A percentile compares a stretch with the other conserved stretches of the same genome.
Conservation (phyloP, 2,329 filamentous ascomycete species). For the Colletotrichum sp. region DNA sequence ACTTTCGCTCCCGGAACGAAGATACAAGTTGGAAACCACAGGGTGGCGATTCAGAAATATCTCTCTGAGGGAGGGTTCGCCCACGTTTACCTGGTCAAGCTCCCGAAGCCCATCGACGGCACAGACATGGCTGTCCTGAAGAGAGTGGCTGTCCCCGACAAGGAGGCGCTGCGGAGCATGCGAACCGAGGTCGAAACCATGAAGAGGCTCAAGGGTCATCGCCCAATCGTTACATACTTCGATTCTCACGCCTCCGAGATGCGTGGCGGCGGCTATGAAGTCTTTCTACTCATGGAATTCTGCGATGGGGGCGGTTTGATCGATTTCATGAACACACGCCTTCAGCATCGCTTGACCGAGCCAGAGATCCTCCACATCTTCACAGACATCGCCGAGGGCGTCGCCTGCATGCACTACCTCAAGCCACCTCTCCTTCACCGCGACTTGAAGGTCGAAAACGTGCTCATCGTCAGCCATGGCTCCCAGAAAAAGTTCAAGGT, state of each 20-base stretch:
- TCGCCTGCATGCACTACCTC: constrained; percentile 99
- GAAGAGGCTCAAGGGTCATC: constrained; percentile 98
- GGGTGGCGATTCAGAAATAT: constrained; percentile 95
- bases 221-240: constrained; percentile 95
- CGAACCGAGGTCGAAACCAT: constrained; percentile 98
- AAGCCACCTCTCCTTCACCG: constrained; percentile 91
- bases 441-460: constrained; percentile 97
- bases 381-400: constrained; percentile 91
- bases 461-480: constrained; percentile 77
- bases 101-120: constrained; percentile 77
- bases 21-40: constrained; percentile 92
- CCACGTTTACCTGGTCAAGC: constrained; percentile 94
- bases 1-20: constrained; percentile 95
- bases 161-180: constrained; percentile 93
- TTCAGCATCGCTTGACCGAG: constrained; percentile 96
- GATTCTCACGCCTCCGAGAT: constrained; percentile 97
- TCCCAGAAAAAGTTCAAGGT: constrained; percentile 85
- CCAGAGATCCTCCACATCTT: constrained; percentile 98
- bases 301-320: constrained; percentile 95
- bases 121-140: constrained; percentile 87
- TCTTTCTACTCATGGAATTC: constrained; percentile 98
- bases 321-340: constrained; percentile 98
- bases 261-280: constrained; percentile 92
- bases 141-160: constrained; percentile 94
- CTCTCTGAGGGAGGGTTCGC: constrained; percentile 98